Evolutionary conservation across 805 yeast genomes (phyloP), one percentile per base, ranked within the genome.

Genomic region (Saturnispora zaruensis): DNA sequence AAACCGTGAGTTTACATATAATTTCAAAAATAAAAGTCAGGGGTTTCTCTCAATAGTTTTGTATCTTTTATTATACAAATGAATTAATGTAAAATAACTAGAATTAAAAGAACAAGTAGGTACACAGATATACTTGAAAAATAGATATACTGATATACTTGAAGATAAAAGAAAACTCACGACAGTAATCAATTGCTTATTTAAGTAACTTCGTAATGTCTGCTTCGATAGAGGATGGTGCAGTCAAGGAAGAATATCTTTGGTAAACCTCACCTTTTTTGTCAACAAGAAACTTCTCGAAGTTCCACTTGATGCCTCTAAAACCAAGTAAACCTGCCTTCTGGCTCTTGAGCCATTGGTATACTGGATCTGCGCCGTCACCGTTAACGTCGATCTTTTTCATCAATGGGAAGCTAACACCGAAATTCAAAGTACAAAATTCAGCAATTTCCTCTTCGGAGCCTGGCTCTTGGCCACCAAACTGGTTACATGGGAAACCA

Each of bases 401-500:
- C 78, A 91, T 70, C 30, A 91, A 76, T 28, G 96, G 96, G 82
- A 93, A 91, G 16, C 84, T 72, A 40, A 91, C 97, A 49, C 96
- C 96, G 65, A 82, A 93, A 72, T 87, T 89, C 60, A 81, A 62
- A 41, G 77, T 68, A 67, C 96, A 89, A 70, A 84, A 85, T 43
- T 74, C 66, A 20, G 79, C 81, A 55, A 87, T 87, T 60, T 85
- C 89, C 50, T 80, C 76, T 46, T 77, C 79, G 3, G 77, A 61
- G 3, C 81, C 82, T 57, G 93, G 83, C 67, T 90, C 87, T 72
- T 93, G 84, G 58, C 77, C 70, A 23, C 84, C 90, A 64, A 89
- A 89, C 65, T 88, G 96, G 69, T 87, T 86, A 68, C 96, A 87
- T 30, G 97, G 97, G 76, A 89, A 88, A 0, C 89, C 96, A 33